phyloP scores from a whole-genome alignment of 106 monocot genomes.

The Narthecium ossifragum region DNA sequence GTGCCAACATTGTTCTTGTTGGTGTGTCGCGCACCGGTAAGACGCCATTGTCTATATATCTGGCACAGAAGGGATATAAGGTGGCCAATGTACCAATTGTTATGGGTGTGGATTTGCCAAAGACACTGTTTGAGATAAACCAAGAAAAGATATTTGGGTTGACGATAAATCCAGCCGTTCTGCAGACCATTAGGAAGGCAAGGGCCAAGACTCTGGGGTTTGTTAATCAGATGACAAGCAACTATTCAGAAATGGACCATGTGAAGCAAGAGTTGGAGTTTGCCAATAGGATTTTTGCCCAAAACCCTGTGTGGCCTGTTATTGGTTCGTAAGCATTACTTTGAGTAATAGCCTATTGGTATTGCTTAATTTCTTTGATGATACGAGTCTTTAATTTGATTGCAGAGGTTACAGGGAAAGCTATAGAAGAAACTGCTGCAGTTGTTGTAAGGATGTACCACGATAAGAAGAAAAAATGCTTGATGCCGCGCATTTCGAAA shows the following conservation, averaged over 20 bases:
- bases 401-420: conserved; percentile 87
- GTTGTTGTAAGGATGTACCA: conserved; percentile 72
- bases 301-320: conserved; percentile 80
- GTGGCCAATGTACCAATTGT: conserved; percentile 90
- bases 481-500: conserved; percentile 68
- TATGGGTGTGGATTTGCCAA: conserved; percentile 71
- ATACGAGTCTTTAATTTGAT: conserved; percentile 5
- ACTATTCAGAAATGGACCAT: conserved; percentile 86
- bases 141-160: conserved; percentile 75
- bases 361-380: no score
- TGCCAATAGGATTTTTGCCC: conserved; percentile 55
- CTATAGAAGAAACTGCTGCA: conserved; percentile 90
- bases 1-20: conserved; percentile 66
- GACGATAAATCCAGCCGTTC: conserved; percentile 66
- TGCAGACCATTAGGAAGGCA: conserved; percentile 79
- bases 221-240: conserved; percentile 33
- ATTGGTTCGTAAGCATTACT: conserved; percentile 45
- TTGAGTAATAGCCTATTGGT: background rate
- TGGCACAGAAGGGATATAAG: conserved; percentile 91
- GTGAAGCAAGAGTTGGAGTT: conserved; percentile 61
- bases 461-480: conserved; percentile 65
- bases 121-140: conserved; percentile 54
- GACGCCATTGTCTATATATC: conserved; percentile 84
- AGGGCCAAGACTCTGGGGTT: conserved; percentile 73
- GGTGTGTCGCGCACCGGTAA: conserved; percentile 89